phyloP scores from a whole-genome alignment of 371 early-diverging fungal species.

The Mucor plumbeus region DNA sequence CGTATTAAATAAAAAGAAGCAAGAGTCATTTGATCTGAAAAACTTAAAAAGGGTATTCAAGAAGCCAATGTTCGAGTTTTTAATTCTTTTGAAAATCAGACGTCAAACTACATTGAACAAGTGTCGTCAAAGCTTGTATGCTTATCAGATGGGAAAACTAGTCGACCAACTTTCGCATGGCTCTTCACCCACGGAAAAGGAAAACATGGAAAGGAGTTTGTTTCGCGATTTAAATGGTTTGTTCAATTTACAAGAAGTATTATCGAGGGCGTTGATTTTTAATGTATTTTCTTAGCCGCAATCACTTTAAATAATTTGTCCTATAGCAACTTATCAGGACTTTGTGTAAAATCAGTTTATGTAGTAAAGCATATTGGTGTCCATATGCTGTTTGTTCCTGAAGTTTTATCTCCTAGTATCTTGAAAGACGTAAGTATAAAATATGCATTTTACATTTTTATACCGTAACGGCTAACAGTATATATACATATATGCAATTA shows the following conservation, averaged over 20 bases:
- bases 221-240: not conserved
- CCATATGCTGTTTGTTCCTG: not conserved
- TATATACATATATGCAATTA: not conserved
- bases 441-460: not conserved
- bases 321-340: not conserved
- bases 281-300: not conserved
- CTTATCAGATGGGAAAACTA: not conserved
- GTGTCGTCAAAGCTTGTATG: not conserved
- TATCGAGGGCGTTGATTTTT: not conserved
- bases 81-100: not conserved
- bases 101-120: not conserved
- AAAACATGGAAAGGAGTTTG: not conserved
- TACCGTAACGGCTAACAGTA: not conserved
- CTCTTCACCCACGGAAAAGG: not conserved
- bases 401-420: not conserved
- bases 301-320: not conserved
- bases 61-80: not conserved
- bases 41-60: not conserved
- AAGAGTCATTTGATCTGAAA: not conserved
- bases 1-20: not conserved
- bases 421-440: not conserved
- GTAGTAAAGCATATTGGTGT: not conserved
- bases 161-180: not conserved
- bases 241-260: not conserved
- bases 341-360: not conserved